Conservation (phyloP, 1,284 basidiomycete species). For the Rhizoctonia solani region DNA sequence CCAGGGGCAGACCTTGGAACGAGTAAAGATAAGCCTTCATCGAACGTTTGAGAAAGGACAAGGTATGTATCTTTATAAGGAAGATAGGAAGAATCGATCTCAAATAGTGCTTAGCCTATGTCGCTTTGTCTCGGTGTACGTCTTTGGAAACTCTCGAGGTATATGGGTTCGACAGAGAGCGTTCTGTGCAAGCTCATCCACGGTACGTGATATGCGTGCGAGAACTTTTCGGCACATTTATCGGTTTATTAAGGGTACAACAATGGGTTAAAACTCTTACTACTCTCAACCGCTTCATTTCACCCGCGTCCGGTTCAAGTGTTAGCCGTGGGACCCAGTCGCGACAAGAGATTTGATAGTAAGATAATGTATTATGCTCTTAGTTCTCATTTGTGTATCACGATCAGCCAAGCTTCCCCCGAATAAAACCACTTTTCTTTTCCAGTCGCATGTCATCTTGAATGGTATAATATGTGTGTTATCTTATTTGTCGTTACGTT, state of each 20-base stretch:
- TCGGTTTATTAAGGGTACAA: background rate
- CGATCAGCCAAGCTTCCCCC: too few species aligned
- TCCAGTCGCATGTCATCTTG: too few species aligned
- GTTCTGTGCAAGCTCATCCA: constrained; percentile 4
- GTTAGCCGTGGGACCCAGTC: too few species aligned
- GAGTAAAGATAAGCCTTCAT: constrained; percentile 70
- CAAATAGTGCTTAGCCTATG: constrained; percentile 41
- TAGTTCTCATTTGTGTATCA: too few species aligned
- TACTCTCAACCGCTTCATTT: background rate
- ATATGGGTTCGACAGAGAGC: constrained; percentile 40
- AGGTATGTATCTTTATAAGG: constrained; percentile 30
- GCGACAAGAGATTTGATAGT: too few species aligned
- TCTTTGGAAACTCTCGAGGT: constrained; percentile 43
- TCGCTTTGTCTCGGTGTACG: constrained; percentile 44
- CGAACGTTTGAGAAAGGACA: constrained; percentile 77
- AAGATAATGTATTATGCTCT: too few species aligned
- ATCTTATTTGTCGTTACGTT: too few species aligned
- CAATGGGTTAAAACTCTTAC: background rate
- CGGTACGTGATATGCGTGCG: background rate
- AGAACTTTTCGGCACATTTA: background rate
- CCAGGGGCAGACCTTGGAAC: constrained; percentile 80
- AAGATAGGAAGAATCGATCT: background rate
- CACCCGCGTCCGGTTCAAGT: too few species aligned
- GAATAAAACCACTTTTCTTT: too few species aligned
- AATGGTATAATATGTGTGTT: too few species aligned